Evolutionary conservation across 2,329 filamentous ascomycete species (phyloP).

Genomic region (Trichoderma sp.): DNA sequence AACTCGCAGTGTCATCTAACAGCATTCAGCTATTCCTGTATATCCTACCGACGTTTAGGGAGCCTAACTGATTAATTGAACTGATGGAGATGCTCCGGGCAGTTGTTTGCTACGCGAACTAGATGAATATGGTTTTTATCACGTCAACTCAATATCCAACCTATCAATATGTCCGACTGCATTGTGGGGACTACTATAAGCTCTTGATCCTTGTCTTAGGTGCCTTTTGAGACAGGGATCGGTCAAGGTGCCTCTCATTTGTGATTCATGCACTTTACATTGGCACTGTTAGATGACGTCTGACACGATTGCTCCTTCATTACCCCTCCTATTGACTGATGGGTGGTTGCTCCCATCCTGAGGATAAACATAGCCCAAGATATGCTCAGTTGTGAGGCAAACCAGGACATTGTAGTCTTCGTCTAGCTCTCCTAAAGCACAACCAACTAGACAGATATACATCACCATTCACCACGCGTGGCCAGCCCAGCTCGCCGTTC

Average conservation of each 20-base stretch:
- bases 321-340: not conserved
- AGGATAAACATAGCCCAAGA: not conserved
- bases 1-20: not conserved
- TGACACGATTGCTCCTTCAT: not conserved
- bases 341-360: not conserved
- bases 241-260: not conserved
- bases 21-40: not conserved
- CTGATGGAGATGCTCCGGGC: not conserved
- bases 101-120: not conserved
- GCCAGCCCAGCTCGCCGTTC: not conserved
- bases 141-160: not conserved
- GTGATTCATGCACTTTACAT: not conserved
- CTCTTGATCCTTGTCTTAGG: not conserved
- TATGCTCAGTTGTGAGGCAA: not conserved
- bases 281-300: not conserved
- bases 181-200: not conserved
- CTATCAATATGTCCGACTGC: not conserved
- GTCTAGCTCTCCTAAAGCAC: not conserved
- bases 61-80: not conserved
- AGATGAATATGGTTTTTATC: not conserved
- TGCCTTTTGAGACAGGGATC: not conserved
- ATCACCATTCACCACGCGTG: not conserved
- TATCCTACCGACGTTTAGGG: not conserved
- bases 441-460: not conserved
- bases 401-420: not conserved